phyloP scores from a whole-genome alignment of 805 yeast species.

The Saturnispora sekii region DNA sequence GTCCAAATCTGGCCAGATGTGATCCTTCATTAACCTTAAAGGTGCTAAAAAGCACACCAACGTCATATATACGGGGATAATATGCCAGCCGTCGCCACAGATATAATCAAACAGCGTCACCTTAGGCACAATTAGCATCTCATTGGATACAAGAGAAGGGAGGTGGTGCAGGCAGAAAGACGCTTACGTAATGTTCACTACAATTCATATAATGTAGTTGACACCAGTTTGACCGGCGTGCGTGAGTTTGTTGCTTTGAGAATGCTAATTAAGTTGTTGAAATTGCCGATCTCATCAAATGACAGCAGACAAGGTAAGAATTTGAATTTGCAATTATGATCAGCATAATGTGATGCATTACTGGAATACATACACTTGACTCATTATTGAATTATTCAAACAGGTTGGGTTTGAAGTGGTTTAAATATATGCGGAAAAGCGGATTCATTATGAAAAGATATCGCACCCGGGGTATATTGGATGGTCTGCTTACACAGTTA shows the following conservation, averaged over 20 bases:
- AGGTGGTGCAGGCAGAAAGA: background rate
- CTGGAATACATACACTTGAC: background rate
- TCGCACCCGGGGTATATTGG: no score
- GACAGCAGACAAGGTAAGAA: no score
- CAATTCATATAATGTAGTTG: background rate
- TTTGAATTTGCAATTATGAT: background rate
- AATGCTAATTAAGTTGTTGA: no score
- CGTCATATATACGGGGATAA: background rate
- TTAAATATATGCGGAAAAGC: no score
- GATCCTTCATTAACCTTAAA: conserved; percentile 7
- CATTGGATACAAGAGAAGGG: background rate
- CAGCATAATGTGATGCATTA: background rate
- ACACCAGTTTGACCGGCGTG: no score
- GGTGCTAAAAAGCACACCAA: conserved; percentile 7
- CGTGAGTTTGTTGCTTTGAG: no score
- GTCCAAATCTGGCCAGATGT: conserved; percentile 9
- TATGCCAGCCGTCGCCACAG: background rate
- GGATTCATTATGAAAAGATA: no score
- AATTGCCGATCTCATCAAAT: no score
- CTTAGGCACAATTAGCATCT: conserved; percentile 3
- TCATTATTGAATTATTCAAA: no score
- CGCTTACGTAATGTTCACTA: background rate
- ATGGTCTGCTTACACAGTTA: no score
- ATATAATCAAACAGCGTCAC: conserved; percentile 1
- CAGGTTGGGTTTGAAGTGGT: no score